Evolutionary conservation across 331 rosid species (phyloP), one percentile per base, ranked within the genome.

Genomic region (Phaseolus coccineus): DNA sequence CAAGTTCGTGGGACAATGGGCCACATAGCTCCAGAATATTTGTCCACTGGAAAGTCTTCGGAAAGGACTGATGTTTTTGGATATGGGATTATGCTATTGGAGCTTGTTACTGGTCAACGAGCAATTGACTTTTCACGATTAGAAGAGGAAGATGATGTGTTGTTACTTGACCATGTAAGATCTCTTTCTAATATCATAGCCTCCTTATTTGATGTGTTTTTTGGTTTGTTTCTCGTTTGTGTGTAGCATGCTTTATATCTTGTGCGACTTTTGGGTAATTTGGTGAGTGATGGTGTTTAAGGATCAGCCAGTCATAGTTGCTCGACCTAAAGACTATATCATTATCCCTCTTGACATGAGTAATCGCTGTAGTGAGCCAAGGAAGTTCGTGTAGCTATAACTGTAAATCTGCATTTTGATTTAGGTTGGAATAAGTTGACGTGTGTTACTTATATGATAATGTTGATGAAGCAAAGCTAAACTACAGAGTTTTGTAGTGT

Each of bases 1-100:
- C 97, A 94, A 87, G 91, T 92, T 86, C 95, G 98, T 40, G 98
- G 97, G 78, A 94, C 97, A 58, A 92, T 91, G 97, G 97, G 98
- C 77, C 97, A 94, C 88, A 91, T 94, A 82, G 97, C 98, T 78
- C 97, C 97, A 19, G 98, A 94, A 76, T 94, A 94, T 86, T 73
- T 92, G 90, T 91, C 98, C 35, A 94, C 97, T 2, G 98, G 98
- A 79, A 92, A 92, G 82, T 89, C 98, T 55, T 94, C 97, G 12
- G 97, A 89, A 80, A 91, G 95, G 89, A 94, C 97, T 4, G 98
- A 94, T 76, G 97, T 94, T 84, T 94, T 94, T 77, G 97, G 97
- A 31, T 94, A 94, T 31, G 98, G 97, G 58, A 88, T 94, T 61
- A 91, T 92, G 97, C 97, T 94, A 70, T 82, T 94, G 79, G 97